A percentile compares a stretch with the other conserved stretches of the same genome.
phyloP scores from a whole-genome alignment of 805 yeast species.

The Metschnikowia borealis region DNA sequence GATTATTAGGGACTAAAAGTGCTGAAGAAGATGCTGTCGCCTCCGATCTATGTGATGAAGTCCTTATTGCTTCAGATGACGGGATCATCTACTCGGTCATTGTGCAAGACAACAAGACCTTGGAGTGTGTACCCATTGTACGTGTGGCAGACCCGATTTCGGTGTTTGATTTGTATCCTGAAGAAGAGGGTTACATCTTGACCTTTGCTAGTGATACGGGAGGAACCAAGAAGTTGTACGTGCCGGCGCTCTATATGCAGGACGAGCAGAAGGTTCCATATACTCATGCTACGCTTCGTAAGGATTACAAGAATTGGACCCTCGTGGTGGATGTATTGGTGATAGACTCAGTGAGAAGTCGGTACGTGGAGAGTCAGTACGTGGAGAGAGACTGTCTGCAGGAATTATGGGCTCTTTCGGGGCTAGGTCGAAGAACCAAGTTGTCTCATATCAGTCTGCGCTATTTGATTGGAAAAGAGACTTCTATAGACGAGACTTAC shows the following conservation, averaged over 20 bases:
- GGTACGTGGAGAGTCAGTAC: too few relatives aligned
- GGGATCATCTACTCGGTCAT: constrained; percentile 33
- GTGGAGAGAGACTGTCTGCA: constrained; percentile 22
- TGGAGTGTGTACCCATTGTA: constrained; percentile 25
- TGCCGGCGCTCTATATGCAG: constrained; percentile 12
- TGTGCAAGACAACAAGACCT: constrained; percentile 17
- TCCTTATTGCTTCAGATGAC: constrained; percentile 31
- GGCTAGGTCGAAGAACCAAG: constrained; percentile 31
- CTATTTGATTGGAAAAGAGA: constrained; percentile 23
- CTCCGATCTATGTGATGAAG: constrained; percentile 19
- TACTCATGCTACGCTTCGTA: constrained; percentile 22
- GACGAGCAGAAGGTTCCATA: constrained; percentile 13
- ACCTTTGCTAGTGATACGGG: constrained; percentile 42
- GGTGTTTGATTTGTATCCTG: constrained; percentile 18
- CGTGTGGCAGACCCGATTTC: constrained; percentile 35
- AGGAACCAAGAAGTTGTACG: constrained; percentile 31
- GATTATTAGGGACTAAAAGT: too few relatives aligned
- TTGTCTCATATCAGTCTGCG: constrained; percentile 33
- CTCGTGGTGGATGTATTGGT: constrained; percentile 42
- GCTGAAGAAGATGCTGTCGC: neutral
- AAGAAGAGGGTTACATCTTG: constrained; percentile 19
- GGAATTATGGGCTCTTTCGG: constrained; percentile 44
- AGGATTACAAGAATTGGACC: constrained; percentile 44
- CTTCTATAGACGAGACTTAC: constrained; percentile 26
- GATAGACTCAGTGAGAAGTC: constrained; percentile 24